A percentile compares a stretch with the other conserved stretches of the same genome.
phyloP scores from a whole-genome alignment of 805 yeast genomes.

The Teunomyces cretensis region DNA sequence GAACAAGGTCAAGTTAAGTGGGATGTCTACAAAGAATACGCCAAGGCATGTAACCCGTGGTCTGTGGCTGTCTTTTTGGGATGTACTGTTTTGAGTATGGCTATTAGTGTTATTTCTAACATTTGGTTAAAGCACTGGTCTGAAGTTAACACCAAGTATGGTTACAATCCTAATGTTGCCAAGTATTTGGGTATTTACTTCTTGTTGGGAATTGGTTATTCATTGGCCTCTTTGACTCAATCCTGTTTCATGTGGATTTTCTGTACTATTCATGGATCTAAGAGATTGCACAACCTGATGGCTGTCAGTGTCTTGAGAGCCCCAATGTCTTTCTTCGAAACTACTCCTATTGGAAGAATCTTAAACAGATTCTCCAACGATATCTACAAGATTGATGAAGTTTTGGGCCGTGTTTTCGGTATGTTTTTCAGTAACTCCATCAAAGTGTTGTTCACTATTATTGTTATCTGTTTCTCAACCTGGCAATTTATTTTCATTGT shows the following conservation, averaged over 20 bases:
- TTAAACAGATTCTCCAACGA: conserved; percentile 90
- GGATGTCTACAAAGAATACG: conserved; percentile 79
- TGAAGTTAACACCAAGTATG: conserved; percentile 71
- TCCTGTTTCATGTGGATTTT: conserved; percentile 71
- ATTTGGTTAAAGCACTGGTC: conserved; percentile 98
- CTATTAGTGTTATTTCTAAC: conserved; percentile 64
- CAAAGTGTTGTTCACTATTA: conserved; percentile 70
- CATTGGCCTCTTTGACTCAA: conserved; percentile 62
- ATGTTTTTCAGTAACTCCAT: conserved; percentile 62
- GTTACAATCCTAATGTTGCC: conserved; percentile 70
- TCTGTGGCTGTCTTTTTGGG: conserved; percentile 59
- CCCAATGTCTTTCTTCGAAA: conserved; percentile 94
- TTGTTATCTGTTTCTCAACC: conserved; percentile 81
- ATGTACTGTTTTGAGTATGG: conserved; percentile 58
- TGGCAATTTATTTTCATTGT: conserved; percentile 80
- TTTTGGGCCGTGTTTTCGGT: conserved; percentile 65
- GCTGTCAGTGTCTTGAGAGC: conserved; percentile 71
- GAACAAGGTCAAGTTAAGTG: conserved; percentile 95
- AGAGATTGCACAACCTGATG: conserved; percentile 72
- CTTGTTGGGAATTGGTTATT: conserved; percentile 66
- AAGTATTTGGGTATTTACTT: conserved; percentile 76
- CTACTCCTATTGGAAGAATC: conserved; percentile 92
- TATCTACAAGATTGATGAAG: conserved; percentile 84
- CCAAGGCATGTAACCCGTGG: conserved; percentile 77
- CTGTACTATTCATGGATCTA: conserved; percentile 84